Conservation (phyloP, 148 eudicot species). For the Fagopyrum tataricum region DNA sequence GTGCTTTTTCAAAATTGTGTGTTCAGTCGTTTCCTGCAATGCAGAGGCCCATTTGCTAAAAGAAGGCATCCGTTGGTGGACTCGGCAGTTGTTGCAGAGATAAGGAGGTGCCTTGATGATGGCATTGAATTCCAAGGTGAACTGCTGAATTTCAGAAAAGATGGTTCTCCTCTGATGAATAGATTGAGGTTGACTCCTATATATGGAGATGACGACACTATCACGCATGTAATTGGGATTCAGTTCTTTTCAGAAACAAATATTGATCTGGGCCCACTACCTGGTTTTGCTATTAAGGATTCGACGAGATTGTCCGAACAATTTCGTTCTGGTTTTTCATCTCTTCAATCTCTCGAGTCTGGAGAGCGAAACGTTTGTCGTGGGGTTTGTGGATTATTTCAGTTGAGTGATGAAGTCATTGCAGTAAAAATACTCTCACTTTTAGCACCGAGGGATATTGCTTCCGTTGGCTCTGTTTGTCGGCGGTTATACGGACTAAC, state of each 20-base stretch:
- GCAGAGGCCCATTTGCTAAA: conserved; percentile 94
- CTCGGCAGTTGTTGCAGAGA: conserved; percentile 71
- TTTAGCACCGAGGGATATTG: conserved; percentile 81
- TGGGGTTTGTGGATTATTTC: conserved; percentile 61
- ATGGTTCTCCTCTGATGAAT: conserved; percentile 83
- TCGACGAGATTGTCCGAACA: conserved; percentile 34
- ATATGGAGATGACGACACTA: conserved; percentile 67
- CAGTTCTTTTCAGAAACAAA: conserved; percentile 63
- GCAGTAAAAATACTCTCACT: conserved; percentile 62
- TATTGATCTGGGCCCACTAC: conserved; percentile 73
- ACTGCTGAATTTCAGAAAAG: conserved; percentile 74
- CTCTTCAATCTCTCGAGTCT: conserved; percentile 27
- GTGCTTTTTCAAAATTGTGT: conserved; percentile 4
- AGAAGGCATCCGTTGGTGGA: conserved; percentile 90
- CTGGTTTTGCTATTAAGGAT: conserved; percentile 48
- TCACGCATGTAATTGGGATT: conserved; percentile 78
- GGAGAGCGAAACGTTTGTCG: conserved; percentile 33
- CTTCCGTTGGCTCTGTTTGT: conserved; percentile 72
- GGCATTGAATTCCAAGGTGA: conserved; percentile 90
- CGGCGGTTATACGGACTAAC: conserved; percentile 60
- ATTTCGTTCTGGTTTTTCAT: conserved; percentile 47
- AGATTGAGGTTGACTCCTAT: conserved; percentile 75
- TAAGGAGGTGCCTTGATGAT: conserved; percentile 70
- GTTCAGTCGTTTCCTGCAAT: conserved; percentile 88
- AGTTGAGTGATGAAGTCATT: conserved; percentile 76